phyloP scores from a whole-genome alignment of 768 basidiomycete genomes.

The Udeniomyces megalosporus region DNA sequence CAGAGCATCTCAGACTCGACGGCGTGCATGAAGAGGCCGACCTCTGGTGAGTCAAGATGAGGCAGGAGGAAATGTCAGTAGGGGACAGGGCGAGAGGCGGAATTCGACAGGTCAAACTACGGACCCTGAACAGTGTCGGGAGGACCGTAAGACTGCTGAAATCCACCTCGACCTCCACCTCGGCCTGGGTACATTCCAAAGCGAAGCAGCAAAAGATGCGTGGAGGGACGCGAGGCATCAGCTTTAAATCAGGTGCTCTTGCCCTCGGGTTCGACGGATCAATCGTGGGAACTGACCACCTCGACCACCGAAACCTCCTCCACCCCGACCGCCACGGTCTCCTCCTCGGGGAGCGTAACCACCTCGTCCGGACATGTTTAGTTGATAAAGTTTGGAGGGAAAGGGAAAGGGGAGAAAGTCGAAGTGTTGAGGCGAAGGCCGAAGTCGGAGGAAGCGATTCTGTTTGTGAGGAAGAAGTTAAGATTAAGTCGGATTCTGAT shows the following conservation, averaged over 20 bases:
- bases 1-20: conserved; percentile 99
- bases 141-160: conserved; percentile 31
- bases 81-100: neutral
- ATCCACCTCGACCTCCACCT: conserved; percentile 31
- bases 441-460: neutral
- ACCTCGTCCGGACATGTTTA: conserved; percentile 20
- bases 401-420: neutral
- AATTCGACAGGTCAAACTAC: too few species aligned
- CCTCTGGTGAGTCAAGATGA: conserved; percentile 41
- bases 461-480: neutral
- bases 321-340: conserved; percentile 16
- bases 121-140: conserved; percentile 34
- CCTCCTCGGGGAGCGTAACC: conserved; percentile 21
- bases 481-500: too few species aligned
- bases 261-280: neutral
- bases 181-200: conserved; percentile 18
- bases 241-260: conserved; percentile 18
- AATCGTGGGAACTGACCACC: neutral
- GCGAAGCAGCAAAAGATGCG: conserved; percentile 10
- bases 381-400: neutral
- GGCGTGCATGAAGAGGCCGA: conserved; percentile 81
- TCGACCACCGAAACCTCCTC: conserved; percentile 14
- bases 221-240: neutral
- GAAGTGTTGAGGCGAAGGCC: neutral
- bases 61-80: neutral